Percentiles rank a stretch among this genome's conserved stretches.
phyloP scores from a whole-genome alignment of 2,329 filamentous ascomycete genomes.

The Ascochyta fabae region DNA sequence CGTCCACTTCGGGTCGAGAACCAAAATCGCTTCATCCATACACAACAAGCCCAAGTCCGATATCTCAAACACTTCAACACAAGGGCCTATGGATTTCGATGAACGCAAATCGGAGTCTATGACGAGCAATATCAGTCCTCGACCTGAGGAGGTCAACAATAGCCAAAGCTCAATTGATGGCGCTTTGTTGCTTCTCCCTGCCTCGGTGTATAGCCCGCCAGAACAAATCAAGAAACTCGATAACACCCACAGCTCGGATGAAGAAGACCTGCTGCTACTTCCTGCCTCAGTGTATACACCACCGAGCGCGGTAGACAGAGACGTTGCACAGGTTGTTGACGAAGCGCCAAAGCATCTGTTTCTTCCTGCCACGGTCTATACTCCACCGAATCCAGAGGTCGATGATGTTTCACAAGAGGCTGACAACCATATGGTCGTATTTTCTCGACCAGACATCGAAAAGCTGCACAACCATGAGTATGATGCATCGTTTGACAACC shows the following conservation, averaged over 20 bases:
- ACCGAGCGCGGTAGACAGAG: not conserved
- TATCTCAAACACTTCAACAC: too few species aligned
- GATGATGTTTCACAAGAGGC: not conserved
- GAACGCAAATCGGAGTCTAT: too few species aligned
- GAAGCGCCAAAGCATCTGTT: not conserved
- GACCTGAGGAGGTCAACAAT: too few species aligned
- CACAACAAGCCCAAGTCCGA: not conserved
- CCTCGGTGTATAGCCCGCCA: not conserved
- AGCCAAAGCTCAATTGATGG: not conserved
- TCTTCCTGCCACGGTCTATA: not conserved
- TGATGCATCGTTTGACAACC: too few species aligned
- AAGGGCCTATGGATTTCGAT: too few species aligned
- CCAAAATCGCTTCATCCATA: too few species aligned
- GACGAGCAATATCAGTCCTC: too few species aligned
- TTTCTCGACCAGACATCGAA: too few species aligned
- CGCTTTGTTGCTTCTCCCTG: not conserved
- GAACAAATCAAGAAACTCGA: not conserved
- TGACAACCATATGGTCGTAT: too few species aligned
- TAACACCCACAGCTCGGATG: not conserved
- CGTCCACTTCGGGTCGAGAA: not conserved
- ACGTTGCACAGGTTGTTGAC: not conserved
- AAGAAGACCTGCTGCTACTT: not conserved
- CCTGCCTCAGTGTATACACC: not conserved
- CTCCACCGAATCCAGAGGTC: not conserved
- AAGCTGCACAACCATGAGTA: too few species aligned